These are phyloP conservation scores for Trifolium pratense DNA, from an alignment of 306 rosid genomes.

Conservation along the genomic window DNA sequence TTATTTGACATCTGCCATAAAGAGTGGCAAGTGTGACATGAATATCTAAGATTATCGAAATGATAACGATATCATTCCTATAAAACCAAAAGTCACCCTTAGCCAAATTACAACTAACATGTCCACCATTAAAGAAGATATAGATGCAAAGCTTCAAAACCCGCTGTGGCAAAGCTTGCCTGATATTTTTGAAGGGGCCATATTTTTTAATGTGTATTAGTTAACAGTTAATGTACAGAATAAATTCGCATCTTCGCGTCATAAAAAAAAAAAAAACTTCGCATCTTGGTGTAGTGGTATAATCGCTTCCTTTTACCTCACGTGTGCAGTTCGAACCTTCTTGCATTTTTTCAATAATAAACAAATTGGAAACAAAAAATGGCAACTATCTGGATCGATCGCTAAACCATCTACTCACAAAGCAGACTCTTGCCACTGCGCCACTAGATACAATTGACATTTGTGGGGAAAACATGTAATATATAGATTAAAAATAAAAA, in stretches of 20 bases:
- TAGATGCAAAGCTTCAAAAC: slow-evolving; percentile 13
- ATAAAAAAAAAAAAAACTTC: background rate
- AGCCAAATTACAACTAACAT: background rate
- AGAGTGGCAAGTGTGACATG: background rate
- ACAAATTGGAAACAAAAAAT: background rate
- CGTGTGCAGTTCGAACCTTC: background rate
- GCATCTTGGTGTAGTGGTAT: background rate
- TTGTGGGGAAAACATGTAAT: background rate
- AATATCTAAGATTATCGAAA: no score
- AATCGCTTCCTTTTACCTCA: background rate
- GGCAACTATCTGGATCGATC: background rate
- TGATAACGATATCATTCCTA: no score
- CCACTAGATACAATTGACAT: background rate
- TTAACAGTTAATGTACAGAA: background rate
- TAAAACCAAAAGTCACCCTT: background rate
- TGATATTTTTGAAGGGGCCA: background rate
- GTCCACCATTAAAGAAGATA: background rate
- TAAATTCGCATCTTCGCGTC: background rate
- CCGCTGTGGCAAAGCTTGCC: background rate
- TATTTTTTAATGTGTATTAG: background rate
- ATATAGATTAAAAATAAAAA: background rate
- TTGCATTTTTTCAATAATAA: background rate
- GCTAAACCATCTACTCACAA: background rate
- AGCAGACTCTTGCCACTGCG: background rate
- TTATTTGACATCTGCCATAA: background rate